phyloP scores from a whole-genome alignment of 768 basidiomycete species.

The Sistotremastrum niveocremeum region DNA sequence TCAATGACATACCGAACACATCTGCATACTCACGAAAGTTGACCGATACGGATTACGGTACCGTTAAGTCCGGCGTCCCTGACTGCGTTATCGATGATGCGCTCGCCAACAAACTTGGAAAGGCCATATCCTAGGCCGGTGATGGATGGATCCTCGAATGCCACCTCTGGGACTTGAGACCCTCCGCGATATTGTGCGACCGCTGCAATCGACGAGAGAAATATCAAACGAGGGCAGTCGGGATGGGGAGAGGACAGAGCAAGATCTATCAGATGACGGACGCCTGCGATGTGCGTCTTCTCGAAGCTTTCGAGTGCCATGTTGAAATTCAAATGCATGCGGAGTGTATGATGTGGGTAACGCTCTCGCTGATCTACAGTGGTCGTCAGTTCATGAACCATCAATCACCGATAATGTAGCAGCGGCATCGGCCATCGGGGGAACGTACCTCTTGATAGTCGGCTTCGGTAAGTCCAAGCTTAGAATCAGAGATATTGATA shows the following conservation, averaged over 20 bases:
- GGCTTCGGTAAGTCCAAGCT: too few relatives aligned
- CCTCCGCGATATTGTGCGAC: too few relatives aligned
- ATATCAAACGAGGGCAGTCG: neutral
- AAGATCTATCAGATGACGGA: constrained; percentile 8
- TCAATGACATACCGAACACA: too few relatives aligned
- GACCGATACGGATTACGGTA: neutral
- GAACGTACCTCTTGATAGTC: too few relatives aligned
- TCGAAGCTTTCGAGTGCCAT: constrained; percentile 6
- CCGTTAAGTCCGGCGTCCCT: neutral
- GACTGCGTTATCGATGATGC: neutral
- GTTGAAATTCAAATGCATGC: constrained; percentile 9
- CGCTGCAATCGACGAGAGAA: too few relatives aligned
- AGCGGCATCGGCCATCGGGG: too few relatives aligned
- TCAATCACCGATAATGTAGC: too few relatives aligned
- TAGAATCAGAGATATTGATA: too few relatives aligned
- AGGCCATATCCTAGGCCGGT: neutral
- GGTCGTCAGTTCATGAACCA: too few relatives aligned
- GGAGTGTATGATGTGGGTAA: constrained; percentile 6
- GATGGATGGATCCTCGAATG: too few relatives aligned
- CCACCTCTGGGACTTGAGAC: too few relatives aligned
- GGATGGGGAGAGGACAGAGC: constrained; percentile 4
- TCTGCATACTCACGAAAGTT: neutral
- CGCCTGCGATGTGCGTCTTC: constrained; percentile 6
- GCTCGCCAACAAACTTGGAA: constrained; percentile 4
- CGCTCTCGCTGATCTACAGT: neutral